Conservation (phyloP, 192 early-diverging fungal genomes). For the Coemansia sp. region DNA sequence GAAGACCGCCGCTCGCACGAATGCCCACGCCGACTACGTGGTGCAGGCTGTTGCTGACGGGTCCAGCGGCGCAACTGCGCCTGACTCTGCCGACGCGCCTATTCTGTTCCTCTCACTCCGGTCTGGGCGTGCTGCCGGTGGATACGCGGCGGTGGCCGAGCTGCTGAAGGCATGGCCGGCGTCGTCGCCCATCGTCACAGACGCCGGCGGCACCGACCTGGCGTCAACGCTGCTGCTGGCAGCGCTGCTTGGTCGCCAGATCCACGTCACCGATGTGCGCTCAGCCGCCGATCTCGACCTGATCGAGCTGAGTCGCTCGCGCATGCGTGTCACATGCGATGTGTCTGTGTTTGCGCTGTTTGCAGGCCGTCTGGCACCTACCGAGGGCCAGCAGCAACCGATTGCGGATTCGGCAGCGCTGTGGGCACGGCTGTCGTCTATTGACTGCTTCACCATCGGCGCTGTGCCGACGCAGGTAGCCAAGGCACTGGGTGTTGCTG, state of each 20-base stretch:
- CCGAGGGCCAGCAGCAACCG: background rate
- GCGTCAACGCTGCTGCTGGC: slow-evolving; percentile 86
- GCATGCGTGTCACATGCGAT: slow-evolving; percentile 90
- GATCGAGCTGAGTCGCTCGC: slow-evolving; percentile 82
- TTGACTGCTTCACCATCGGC: slow-evolving; percentile 93
- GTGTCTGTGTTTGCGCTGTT: slow-evolving; percentile 88
- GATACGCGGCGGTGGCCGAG: slow-evolving; percentile 65
- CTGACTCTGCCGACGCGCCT: slow-evolving; percentile 36
- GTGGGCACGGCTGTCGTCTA: slow-evolving; percentile 75
- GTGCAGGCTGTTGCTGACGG: slow-evolving; percentile 67
- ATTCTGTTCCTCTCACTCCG: slow-evolving; percentile 66
- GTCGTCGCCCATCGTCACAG: slow-evolving; percentile 72
- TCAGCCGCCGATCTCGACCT: slow-evolving; percentile 80
- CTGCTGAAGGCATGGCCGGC: slow-evolving; percentile 82
- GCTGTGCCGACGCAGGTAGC: slow-evolving; percentile 65
- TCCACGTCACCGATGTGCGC: slow-evolving; percentile 87
- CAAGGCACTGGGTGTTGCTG: slow-evolving; percentile 10
- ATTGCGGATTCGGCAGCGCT: slow-evolving; percentile 67
- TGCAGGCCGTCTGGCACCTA: slow-evolving; percentile 39
- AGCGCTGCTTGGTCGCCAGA: slow-evolving; percentile 74
- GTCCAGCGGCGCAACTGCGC: slow-evolving; percentile 55
- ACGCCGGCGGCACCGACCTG: slow-evolving; percentile 84
- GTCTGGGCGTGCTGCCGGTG: slow-evolving; percentile 46
- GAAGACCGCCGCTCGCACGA: slow-evolving; percentile 58
- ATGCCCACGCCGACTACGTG: slow-evolving; percentile 72